phyloP scores from a whole-genome alignment of 129 eudicot genomes.

The Arctium minus region DNA sequence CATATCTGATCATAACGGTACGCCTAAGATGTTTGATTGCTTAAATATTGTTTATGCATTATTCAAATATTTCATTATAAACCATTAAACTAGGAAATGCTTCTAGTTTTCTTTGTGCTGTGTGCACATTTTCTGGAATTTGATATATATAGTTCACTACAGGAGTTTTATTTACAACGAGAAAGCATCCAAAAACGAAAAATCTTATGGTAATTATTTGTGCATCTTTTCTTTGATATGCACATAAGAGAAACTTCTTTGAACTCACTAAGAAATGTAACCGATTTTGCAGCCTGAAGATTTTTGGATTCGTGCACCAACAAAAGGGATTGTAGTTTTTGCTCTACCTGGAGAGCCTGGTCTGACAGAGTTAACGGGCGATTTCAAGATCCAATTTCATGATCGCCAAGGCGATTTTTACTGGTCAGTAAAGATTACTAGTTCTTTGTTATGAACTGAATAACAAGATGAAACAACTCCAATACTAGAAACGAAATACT shows the following conservation, averaged over 20 bases:
- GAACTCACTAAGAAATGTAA: not conserved
- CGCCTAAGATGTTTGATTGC: not conserved
- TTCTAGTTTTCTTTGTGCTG: not conserved
- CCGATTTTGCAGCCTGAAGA: conserved; percentile 77
- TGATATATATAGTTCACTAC: conserved; percentile 31
- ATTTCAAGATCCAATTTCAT: conserved; percentile 90
- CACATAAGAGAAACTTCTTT: not conserved
- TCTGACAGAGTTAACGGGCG: conserved; percentile 75
- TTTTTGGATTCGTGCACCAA: conserved; percentile 79
- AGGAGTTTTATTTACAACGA: conserved; percentile 78
- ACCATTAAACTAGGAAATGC: not conserved
- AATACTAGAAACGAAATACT: too few relatives aligned
- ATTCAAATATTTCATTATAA: not conserved
- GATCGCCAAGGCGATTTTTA: conserved; percentile 95
- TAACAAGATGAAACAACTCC: too few relatives aligned
- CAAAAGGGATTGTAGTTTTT: conserved; percentile 77
- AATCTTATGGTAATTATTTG: conserved; percentile 68
- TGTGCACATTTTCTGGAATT: not conserved
- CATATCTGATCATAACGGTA: conserved; percentile 89
- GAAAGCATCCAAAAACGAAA: conserved; percentile 83
- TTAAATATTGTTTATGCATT: not conserved
- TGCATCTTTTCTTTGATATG: not conserved
- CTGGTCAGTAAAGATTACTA: conserved; percentile 44
- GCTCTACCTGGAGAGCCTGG: conserved; percentile 95
- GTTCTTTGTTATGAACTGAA: not conserved